A percentile compares a stretch with the other conserved stretches of the same genome.
Conservation (phyloP, 2,329 filamentous ascomycete species). For the Penicillium sp. region DNA sequence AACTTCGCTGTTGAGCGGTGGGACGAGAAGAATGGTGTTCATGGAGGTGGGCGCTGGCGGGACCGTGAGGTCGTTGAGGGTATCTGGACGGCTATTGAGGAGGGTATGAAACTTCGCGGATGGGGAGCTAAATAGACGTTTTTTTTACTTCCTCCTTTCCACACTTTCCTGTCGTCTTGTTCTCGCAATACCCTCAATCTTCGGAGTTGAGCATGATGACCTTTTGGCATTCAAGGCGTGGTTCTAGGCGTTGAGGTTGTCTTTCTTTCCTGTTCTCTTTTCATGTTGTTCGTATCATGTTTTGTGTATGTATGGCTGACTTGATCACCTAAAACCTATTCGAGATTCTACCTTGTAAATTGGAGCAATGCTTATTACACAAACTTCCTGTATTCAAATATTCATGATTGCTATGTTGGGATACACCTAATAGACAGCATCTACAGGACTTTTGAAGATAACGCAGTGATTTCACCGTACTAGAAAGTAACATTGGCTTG, state of each 20-base stretch:
- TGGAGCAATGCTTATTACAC: background rate
- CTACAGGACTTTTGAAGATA: too few species aligned
- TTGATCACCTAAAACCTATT: background rate
- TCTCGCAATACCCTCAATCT: conserved; percentile 6
- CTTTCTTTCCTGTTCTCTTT: background rate
- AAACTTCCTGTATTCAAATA: background rate
- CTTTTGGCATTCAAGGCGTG: conserved; percentile 9
- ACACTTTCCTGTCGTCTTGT: conserved; percentile 3
- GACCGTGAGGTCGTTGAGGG: conserved; percentile 90
- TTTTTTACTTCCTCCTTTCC: background rate
- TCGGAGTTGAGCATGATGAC: conserved; percentile 7
- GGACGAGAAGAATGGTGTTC: conserved; percentile 50
- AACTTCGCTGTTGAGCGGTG: conserved; percentile 82
- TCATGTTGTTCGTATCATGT: background rate
- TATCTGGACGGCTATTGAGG: conserved; percentile 88
- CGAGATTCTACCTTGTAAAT: background rate
- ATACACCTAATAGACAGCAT: too few species aligned
- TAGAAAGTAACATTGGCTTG: background rate
- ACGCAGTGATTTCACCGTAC: background rate
- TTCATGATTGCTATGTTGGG: too few species aligned
- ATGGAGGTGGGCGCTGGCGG: conserved; percentile 61
- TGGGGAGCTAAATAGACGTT: conserved; percentile 55
- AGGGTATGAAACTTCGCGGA: conserved; percentile 78
- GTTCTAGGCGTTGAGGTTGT: conserved; percentile 13
- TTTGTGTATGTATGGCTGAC: conserved; percentile 3